Conservation (phyloP, 225 moss, liverwort and hornwort genomes). For the Thuidium tamariscinum region DNA sequence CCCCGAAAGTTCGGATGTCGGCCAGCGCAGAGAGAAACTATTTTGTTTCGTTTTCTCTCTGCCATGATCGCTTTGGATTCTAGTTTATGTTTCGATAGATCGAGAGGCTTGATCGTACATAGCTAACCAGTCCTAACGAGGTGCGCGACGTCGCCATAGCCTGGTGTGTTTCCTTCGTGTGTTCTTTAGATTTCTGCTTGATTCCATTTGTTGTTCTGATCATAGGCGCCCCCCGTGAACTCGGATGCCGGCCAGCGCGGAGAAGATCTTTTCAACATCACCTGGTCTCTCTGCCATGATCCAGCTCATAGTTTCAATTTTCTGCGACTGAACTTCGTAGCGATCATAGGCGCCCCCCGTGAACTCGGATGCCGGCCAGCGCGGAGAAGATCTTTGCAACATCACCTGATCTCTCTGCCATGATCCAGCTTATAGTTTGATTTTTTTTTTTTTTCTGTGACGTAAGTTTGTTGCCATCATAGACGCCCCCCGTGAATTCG, state of each 20-base stretch:
- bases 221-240: not conserved
- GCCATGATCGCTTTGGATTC: not conserved
- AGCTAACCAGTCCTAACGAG: not conserved
- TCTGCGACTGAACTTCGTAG: not conserved
- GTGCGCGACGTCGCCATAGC: not conserved
- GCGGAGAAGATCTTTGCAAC: not conserved
- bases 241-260: slow-evolving; percentile 4
- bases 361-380: not conserved
- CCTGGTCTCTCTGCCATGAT: not conserved
- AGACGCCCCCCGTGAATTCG: not conserved
- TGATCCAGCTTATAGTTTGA: not conserved
- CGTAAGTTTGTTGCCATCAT: not conserved
- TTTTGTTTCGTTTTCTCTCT: not conserved
- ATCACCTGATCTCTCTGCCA: not conserved
- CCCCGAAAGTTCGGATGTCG: slow-evolving; percentile 1
- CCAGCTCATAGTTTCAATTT: not conserved
- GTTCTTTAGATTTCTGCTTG: not conserved
- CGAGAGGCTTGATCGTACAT: not conserved
- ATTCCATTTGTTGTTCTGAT: not conserved
- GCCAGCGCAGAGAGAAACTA: not conserved
- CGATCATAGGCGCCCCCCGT: not conserved
- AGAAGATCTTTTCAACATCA: not conserved
- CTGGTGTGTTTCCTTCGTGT: not conserved
- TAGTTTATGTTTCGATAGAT: not conserved
- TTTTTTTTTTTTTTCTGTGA: not conserved